phyloP scores from a whole-genome alignment of 371 early-diverging fungal species.

The Mortierella sp. region DNA sequence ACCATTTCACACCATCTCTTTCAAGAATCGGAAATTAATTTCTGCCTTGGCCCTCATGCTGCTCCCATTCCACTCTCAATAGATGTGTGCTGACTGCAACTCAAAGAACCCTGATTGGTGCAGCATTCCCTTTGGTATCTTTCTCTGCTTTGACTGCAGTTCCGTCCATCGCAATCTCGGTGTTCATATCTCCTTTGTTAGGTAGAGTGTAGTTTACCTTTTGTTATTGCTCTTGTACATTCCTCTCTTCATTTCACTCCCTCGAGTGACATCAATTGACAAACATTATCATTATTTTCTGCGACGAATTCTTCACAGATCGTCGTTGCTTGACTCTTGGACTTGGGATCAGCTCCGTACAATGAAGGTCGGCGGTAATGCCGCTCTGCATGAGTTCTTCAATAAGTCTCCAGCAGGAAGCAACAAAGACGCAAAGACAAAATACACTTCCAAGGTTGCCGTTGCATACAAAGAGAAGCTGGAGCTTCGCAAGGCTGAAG shows the following conservation, averaged over 20 bases:
- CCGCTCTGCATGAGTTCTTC: slow-evolving; percentile 86
- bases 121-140: slow-evolving; percentile 96
- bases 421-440: slow-evolving; percentile 83
- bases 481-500: slow-evolving; percentile 81
- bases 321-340: slow-evolving; percentile 93
- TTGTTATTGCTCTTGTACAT: not conserved
- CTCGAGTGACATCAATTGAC: not conserved
- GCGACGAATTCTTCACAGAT: slow-evolving; percentile 62
- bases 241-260: not conserved
- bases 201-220: slow-evolving; percentile 64
- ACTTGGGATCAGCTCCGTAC: slow-evolving; percentile 93
- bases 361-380: slow-evolving; percentile 94
- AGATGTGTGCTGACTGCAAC: slow-evolving; percentile 98
- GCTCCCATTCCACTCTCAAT: slow-evolving; percentile 1
- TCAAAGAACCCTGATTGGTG: slow-evolving; percentile 98
- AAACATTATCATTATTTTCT: not conserved
- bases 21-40: not conserved
- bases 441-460: slow-evolving; percentile 86
- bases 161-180: slow-evolving; percentile 95
- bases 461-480: slow-evolving; percentile 88
- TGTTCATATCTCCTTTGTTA: slow-evolving; percentile 97
- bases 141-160: slow-evolving; percentile 98
- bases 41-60: not conserved
- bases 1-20: not conserved
- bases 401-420: slow-evolving; percentile 61